Conservation (phyloP, 139 green algal genomes). For the Nannochloris sp. region DNA sequence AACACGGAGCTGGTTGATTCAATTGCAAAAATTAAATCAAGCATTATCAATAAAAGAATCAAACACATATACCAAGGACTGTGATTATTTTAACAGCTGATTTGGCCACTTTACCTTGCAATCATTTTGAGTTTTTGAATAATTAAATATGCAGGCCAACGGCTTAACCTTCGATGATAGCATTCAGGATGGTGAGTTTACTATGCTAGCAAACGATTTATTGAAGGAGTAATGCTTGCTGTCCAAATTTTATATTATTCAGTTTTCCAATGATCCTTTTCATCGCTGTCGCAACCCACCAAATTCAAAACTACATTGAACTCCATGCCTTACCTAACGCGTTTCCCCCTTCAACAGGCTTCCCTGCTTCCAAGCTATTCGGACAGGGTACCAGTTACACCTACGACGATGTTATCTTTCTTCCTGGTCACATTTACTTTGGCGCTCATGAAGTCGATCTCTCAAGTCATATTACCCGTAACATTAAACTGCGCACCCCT, state of each 20-base stretch:
- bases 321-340: not conserved
- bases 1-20: no score
- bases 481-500: constrained; percentile 79
- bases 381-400: constrained; percentile 88
- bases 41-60: no score
- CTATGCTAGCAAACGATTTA: not conserved
- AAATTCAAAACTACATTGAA: not conserved
- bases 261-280: not conserved
- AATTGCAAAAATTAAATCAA: no score
- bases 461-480: constrained; percentile 65
- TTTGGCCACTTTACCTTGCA: no score
- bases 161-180: not conserved
- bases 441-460: constrained; percentile 88
- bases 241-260: not conserved
- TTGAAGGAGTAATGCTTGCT: not conserved
- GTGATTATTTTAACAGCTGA: no score
- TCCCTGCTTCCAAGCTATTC: constrained; percentile 57
- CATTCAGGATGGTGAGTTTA: not conserved
- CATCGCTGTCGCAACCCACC: not conserved
- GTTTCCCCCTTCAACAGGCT: constrained; percentile 44
- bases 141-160: not conserved
- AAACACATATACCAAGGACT: no score
- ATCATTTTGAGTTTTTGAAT: not conserved
- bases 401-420: constrained; percentile 99
- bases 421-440: constrained; percentile 96